These are phyloP conservation scores for Fremontodendron californicum DNA, from an alignment of 345 rosid species.

Conservation along the genomic window DNA sequence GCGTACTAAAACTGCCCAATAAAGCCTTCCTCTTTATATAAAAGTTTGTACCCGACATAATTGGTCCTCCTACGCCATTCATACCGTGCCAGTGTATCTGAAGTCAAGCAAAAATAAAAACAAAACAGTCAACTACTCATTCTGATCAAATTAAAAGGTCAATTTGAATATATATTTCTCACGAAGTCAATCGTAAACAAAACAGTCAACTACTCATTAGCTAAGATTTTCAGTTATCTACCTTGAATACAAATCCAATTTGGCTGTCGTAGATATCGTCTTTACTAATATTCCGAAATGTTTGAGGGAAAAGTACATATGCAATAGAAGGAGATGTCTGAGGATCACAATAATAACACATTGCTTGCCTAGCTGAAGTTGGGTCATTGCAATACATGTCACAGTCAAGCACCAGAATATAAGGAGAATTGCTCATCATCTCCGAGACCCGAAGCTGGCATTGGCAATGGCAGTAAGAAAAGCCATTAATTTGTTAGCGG, in stretches of 20 bases:
- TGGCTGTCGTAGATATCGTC: slow-evolving; percentile 45
- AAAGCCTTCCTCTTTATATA: slow-evolving; percentile 42
- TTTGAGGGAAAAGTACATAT: slow-evolving; percentile 46
- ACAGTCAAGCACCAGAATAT: slow-evolving; percentile 39
- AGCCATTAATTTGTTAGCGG: not conserved
- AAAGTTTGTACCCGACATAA: slow-evolving; percentile 38
- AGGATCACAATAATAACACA: slow-evolving; percentile 44
- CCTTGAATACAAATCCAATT: slow-evolving; percentile 25
- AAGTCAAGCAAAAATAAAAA: not conserved
- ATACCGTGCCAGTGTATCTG: slow-evolving; percentile 21
- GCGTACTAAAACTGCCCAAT: not conserved
- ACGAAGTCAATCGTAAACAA: not conserved
- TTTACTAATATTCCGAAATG: slow-evolving; percentile 28
- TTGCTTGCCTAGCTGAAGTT: slow-evolving; percentile 39
- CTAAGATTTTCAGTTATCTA: not conserved
- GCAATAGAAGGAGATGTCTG: slow-evolving; percentile 24
- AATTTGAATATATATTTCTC: too few species aligned
- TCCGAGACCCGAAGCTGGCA: slow-evolving; percentile 53
- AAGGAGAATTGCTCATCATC: slow-evolving; percentile 40
- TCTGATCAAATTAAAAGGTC: not conserved
- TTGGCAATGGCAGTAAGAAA: too few species aligned
- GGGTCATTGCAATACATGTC: slow-evolving; percentile 55
- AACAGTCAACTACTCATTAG: too few species aligned
- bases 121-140: too few species aligned
- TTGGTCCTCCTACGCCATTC: slow-evolving; percentile 40